Percentiles rank a stretch among this genome's conserved stretches.
These are phyloP conservation scores for Pichia paraexigua DNA, from an alignment of 805 yeast genomes.

Conservation along the genomic window DNA sequence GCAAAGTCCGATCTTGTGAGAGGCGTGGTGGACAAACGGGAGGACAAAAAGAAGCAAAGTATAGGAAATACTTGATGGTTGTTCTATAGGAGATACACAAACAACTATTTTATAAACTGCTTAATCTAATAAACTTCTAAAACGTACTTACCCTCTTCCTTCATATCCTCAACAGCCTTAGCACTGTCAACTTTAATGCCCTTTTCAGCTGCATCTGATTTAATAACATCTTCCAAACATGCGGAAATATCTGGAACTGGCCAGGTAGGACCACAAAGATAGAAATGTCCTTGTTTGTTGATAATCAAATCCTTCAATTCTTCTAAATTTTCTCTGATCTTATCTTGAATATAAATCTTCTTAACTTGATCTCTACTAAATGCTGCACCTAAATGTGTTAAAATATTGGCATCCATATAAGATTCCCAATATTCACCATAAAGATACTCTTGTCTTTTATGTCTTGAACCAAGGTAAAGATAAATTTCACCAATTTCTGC, in stretches of 20 bases:
- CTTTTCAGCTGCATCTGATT: conserved; percentile 56
- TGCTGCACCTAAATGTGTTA: conserved; percentile 95
- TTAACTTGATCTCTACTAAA: conserved; percentile 95
- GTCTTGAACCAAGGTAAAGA: conserved; percentile 89
- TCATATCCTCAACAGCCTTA: conserved; percentile 83
- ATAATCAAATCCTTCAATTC: conserved; percentile 75
- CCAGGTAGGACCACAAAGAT: conserved; percentile 98
- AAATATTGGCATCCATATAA: conserved; percentile 80
- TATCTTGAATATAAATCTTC: conserved; percentile 92
- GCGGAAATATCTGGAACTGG: conserved; percentile 95
- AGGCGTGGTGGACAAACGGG: neutral
- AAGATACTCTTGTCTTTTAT: conserved; percentile 87
- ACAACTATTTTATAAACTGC: too few species aligned
- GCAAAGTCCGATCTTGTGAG: neutral
- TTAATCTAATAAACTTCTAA: conserved; percentile 75
- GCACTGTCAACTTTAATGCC: conserved; percentile 67
- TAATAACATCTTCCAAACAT: conserved; percentile 75
- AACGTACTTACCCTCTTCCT: conserved; percentile 86
- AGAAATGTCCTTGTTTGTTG: conserved; percentile 76
- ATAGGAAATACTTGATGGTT: too few species aligned
- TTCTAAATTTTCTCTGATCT: conserved; percentile 68
- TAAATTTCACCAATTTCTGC: conserved; percentile 80
- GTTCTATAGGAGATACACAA: neutral
- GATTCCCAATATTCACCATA: conserved; percentile 98
- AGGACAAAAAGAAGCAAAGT: neutral